Evolutionary conservation across 805 yeast species (phyloP), one percentile per base, ranked within the genome.

Genomic region (Candida ortonii): DNA sequence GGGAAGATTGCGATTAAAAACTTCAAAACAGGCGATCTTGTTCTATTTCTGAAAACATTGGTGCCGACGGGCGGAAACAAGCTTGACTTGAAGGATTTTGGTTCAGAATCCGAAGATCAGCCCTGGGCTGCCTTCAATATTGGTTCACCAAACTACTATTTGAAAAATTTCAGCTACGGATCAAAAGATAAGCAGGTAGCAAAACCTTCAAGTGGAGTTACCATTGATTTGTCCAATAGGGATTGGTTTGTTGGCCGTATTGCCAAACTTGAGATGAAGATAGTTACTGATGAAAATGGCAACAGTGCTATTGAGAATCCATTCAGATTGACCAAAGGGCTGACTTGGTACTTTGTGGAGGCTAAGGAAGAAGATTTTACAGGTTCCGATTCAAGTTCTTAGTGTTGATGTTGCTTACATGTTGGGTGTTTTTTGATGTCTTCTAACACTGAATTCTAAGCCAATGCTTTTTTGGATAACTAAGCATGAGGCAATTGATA

Each of bases 91-190:
- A 24, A 22, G 4, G 30, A 28, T 17, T 15, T 11, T 18, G 13
- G 24, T 12, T 10, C 25, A 9, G 28, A 20, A 16, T 18, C 22
- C 13, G 38, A 38, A 4, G 37, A 46, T 8, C 75, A 67, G 35
- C 87, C 90, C 1, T 90, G 97, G 97, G 96, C 96, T 0, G 95
- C 95, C 1, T 90, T 90, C 64, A 89, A 93, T 46, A 71, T 84
- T 36, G 95, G 90, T 2, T 81, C 86, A 1, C 93, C 94, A 1
- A 88, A 89, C 55, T 88, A 78, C 55, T 81, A 88, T 51, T 62
- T 90, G 44, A 74, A 76, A 33, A 65, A 67, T 29, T 61, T 61
- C 10, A 33, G 30, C 14, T 23, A 16, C 7, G 25, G 21, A 3
- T 22, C 14, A 12, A 19, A 22, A 7, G 36, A 22, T 12, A 40